phyloP scores from a whole-genome alignment of 495 filamentous ascomycete genomes.

The Penicillium alfredii region DNA sequence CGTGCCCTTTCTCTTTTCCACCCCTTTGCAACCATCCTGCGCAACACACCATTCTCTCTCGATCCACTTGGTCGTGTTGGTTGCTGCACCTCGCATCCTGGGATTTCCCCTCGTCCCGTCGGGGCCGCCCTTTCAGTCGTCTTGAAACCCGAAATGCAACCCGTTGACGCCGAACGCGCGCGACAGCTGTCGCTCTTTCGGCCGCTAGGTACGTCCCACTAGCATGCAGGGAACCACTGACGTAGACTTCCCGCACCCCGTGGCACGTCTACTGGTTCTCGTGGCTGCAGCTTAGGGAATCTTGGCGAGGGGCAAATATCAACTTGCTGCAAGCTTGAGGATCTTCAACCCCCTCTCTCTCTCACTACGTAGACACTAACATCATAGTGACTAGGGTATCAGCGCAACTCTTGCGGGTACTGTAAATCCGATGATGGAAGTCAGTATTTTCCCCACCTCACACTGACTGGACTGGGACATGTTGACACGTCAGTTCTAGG shows the following conservation, averaged over 20 bases:
- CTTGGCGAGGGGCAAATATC: constrained; percentile 7
- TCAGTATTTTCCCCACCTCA: constrained; percentile 28
- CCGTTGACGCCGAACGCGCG: constrained; percentile 43
- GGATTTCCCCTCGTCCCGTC: too few relatives aligned
- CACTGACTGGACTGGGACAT: constrained; percentile 6
- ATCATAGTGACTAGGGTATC: constrained; percentile 36
- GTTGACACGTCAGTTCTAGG: constrained; percentile 46
- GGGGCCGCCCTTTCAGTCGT: too few relatives aligned
- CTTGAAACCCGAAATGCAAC: constrained; percentile 24
- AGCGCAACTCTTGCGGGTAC: constrained; percentile 50
- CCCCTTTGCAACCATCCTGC: too few relatives aligned
- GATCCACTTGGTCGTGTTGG: too few relatives aligned
- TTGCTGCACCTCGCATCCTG: too few relatives aligned
- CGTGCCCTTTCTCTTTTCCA: too few relatives aligned
- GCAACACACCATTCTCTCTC: too few relatives aligned
- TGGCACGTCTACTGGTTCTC: constrained; percentile 37
- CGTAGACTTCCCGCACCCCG: constrained; percentile 26
- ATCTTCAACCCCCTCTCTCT: constrained; percentile 2
- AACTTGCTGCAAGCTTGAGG: constrained; percentile 3
- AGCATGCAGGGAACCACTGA: constrained; percentile 34
- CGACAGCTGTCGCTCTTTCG: constrained; percentile 44
- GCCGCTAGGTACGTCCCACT: constrained; percentile 40
- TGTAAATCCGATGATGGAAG: constrained; percentile 50
- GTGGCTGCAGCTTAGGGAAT: constrained; percentile 7
- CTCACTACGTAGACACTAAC: constrained; percentile 10